Percentiles rank a stretch among this genome's conserved stretches.
Evolutionary conservation across 805 yeast species (phyloP).

Genomic region (Metschnikowia santaceciliae): DNA sequence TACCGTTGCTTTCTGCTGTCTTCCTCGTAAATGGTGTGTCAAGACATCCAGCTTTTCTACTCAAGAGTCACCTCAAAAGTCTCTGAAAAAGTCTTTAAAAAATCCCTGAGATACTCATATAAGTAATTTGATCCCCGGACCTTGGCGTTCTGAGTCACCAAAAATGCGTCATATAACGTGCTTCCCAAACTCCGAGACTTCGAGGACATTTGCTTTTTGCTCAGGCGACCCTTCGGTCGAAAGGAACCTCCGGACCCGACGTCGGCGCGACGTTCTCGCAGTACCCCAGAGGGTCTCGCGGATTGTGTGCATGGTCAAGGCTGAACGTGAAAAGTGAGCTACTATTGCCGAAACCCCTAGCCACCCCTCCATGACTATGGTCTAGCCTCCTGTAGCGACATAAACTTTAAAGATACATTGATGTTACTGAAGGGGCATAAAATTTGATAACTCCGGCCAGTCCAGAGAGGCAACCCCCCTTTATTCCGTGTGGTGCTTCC

Average conservation of each 20-base stretch:
- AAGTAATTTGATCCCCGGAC: too few species aligned
- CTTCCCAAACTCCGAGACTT: slow-evolving; percentile 3
- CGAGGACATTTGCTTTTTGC: neutral
- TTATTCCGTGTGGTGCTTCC: neutral
- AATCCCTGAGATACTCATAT: too few species aligned
- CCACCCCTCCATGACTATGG: neutral
- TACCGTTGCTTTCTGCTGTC: too few species aligned
- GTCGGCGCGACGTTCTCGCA: slow-evolving; percentile 1
- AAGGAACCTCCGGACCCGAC: slow-evolving; percentile 7
- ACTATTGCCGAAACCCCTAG: neutral
- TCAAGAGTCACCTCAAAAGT: too few species aligned
- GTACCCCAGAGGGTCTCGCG: neutral
- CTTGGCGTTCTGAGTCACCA: neutral
- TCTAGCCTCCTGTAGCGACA: too few species aligned
- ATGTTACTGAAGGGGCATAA: too few species aligned
- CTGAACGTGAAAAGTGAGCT: slow-evolving; percentile 4
- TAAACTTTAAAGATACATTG: too few species aligned
- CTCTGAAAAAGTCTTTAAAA: too few species aligned
- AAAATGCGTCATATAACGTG: neutral
- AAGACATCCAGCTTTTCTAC: too few species aligned
- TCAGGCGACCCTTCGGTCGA: slow-evolving; percentile 4
- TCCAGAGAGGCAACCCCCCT: neutral
- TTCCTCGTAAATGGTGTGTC: too few species aligned
- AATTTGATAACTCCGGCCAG: too few species aligned
- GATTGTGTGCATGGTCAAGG: neutral